Percentiles rank a stretch among this genome's conserved stretches.
These are phyloP conservation scores for Trifolium dubium DNA, from an alignment of 306 rosid genomes.

Conservation along the genomic window DNA sequence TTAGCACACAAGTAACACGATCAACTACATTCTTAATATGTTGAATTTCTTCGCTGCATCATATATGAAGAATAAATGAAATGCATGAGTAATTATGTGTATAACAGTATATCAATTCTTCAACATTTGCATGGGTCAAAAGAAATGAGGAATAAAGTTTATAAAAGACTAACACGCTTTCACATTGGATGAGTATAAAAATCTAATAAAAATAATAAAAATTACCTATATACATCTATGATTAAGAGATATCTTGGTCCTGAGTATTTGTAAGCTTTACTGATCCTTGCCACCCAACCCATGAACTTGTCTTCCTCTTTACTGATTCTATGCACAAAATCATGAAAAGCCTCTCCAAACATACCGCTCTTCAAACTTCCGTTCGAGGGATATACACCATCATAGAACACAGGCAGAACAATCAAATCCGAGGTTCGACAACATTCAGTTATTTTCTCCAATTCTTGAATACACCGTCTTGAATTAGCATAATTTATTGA, in stretches of 20 bases:
- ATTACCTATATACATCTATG: background rate
- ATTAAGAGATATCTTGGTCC: too few relatives aligned
- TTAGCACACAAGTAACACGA: background rate
- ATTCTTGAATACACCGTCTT: background rate
- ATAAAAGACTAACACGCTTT: too few relatives aligned
- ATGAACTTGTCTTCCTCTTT: background rate
- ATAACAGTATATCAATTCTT: background rate
- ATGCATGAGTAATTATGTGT: background rate
- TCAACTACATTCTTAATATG: background rate
- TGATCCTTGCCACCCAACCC: background rate
- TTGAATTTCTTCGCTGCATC: background rate
- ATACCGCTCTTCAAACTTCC: background rate
- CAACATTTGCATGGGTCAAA: background rate
- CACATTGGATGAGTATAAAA: too few relatives aligned
- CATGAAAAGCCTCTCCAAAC: slow-evolving; percentile 15
- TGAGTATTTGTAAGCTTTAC: background rate
- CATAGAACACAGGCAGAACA: slow-evolving; percentile 22
- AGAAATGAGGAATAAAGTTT: too few relatives aligned
- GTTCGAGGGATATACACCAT: background rate
- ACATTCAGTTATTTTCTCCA: background rate
- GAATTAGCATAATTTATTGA: slow-evolving; percentile 14
- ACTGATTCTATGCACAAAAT: background rate
- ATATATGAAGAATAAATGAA: background rate
- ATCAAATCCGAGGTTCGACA: background rate
- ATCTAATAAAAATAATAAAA: background rate